phyloP scores from a whole-genome alignment of 768 basidiomycete species.

The Kondoa subrosea region DNA sequence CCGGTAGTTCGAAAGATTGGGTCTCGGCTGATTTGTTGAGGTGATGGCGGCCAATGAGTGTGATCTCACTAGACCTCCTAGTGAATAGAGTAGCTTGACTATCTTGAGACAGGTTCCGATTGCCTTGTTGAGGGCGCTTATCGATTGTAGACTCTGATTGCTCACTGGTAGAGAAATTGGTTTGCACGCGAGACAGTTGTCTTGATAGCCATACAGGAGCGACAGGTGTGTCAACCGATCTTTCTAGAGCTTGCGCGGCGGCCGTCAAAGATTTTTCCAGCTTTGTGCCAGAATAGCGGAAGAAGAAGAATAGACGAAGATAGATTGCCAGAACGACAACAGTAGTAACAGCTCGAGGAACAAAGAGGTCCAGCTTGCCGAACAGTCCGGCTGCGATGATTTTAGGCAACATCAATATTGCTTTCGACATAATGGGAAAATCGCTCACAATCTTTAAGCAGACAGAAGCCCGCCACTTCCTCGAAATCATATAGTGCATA shows the following conservation, averaged over 20 bases:
- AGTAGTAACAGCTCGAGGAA: background rate
- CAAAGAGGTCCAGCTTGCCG: background rate
- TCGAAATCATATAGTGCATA: background rate
- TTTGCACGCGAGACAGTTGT: background rate
- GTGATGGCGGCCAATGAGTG: no score
- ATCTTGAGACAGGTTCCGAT: no score
- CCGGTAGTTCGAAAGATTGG: no score
- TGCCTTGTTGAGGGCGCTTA: no score
- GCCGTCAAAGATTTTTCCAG: background rate
- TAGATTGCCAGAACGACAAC: background rate
- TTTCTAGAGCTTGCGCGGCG: background rate
- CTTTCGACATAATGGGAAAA: no score
- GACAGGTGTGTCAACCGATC: background rate
- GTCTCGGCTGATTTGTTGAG: no score
- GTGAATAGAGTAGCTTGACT: no score
- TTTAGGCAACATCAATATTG: no score
- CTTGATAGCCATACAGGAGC: background rate
- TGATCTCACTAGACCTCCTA: no score
- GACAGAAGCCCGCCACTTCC: background rate
- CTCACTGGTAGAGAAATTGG: background rate
- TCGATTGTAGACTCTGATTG: no score
- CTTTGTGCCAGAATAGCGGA: background rate
- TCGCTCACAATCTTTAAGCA: background rate
- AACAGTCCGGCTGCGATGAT: background rate
- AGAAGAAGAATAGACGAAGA: conserved; percentile 5